These are phyloP conservation scores for Monosporozyma yasuniensis DNA, from an alignment of 805 yeast species.

Conservation along the genomic window DNA sequence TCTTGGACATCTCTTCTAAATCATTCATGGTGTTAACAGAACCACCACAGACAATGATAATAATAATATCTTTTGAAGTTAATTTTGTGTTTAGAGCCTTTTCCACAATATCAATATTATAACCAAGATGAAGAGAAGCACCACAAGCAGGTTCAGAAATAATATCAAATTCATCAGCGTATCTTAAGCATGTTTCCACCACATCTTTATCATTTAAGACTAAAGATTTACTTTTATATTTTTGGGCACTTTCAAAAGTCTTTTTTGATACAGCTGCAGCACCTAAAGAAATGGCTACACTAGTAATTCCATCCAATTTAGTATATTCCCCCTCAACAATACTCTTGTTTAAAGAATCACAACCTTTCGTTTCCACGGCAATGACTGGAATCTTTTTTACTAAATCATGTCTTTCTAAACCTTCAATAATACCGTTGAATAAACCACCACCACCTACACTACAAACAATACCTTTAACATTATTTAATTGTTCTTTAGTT, in stretches of 20 bases:
- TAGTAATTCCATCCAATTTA: slow-evolving; percentile 30
- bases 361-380: slow-evolving; percentile 50
- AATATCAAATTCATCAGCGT: slow-evolving; percentile 39
- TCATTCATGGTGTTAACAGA: slow-evolving; percentile 28
- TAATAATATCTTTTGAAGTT: slow-evolving; percentile 35
- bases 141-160: slow-evolving; percentile 68
- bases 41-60: slow-evolving; percentile 53
- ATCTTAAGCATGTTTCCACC: slow-evolving; percentile 20
- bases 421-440: slow-evolving; percentile 41
- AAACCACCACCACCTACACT: slow-evolving; percentile 53
- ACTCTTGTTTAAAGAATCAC: slow-evolving; percentile 45
- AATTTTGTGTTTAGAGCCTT: slow-evolving; percentile 6
- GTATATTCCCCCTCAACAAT: slow-evolving; percentile 34
- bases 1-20: slow-evolving; percentile 7
- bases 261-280: too few species aligned
- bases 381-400: neutral
- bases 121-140: slow-evolving; percentile 48
- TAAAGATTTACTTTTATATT: slow-evolving; percentile 7
- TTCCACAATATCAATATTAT: slow-evolving; percentile 20
- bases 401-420: slow-evolving; percentile 31
- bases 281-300: slow-evolving; percentile 2
- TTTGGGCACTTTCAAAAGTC: too few species aligned
- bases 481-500: slow-evolving; percentile 10
- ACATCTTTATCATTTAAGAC: slow-evolving; percentile 23
- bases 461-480: slow-evolving; percentile 40